These are phyloP conservation scores for Saccharomyces uvarum DNA, from an alignment of 1,139 yeast species.

Conservation along the genomic window DNA sequence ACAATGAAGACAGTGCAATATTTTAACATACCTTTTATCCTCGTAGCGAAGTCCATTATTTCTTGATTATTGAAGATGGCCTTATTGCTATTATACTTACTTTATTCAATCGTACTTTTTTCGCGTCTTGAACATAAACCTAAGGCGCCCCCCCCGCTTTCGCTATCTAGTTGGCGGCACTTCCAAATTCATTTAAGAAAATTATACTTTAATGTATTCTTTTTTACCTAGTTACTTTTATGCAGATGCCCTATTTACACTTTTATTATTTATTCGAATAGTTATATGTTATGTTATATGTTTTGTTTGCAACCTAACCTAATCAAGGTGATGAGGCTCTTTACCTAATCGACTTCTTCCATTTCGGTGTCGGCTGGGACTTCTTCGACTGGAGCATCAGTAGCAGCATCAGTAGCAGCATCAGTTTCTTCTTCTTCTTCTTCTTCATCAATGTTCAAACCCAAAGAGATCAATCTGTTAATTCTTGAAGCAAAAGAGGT, in stretches of 20 bases:
- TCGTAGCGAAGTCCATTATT: not conserved
- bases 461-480: constrained; percentile 95
- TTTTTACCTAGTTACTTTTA: not conserved
- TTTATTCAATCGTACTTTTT: not conserved
- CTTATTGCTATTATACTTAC: not conserved
- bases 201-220: not conserved
- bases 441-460: constrained; percentile 94
- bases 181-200: not conserved
- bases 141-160: not conserved
- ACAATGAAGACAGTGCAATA: not conserved
- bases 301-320: not conserved
- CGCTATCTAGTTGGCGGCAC: too few species aligned
- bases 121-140: not conserved
- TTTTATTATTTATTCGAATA: not conserved
- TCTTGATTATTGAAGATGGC: not conserved
- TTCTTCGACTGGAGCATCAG: constrained; percentile 52
- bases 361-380: constrained; percentile 84
- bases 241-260: constrained; percentile 1
- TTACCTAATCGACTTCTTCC: constrained; percentile 93
- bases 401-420: constrained; percentile 38
- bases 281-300: not conserved
- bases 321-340: not conserved
- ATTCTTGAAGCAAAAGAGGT: constrained; percentile 94
- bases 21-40: not conserved
- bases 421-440: constrained; percentile 41